phyloP scores from a whole-genome alignment of 176 grass and related monocot genomes.

The Oryza officinalis region DNA sequence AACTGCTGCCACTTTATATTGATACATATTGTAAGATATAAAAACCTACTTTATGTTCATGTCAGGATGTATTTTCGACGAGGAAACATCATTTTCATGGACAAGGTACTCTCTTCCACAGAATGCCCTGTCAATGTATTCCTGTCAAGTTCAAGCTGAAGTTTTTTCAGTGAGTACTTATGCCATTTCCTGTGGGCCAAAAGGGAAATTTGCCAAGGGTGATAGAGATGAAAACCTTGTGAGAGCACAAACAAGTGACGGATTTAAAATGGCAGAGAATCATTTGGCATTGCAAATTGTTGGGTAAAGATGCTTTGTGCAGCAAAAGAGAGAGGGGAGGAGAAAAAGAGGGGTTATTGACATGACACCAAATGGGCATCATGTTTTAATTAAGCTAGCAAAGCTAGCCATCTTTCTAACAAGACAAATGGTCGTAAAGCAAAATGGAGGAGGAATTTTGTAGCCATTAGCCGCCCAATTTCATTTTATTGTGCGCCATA shows the following conservation, averaged over 20 bases:
- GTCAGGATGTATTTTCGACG: slow-evolving; percentile 41
- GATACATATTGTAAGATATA: not conserved
- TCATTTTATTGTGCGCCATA: slow-evolving; percentile 4
- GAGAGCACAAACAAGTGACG: slow-evolving; percentile 33
- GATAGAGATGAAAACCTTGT: slow-evolving; percentile 25
- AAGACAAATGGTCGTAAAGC: slow-evolving; percentile 50
- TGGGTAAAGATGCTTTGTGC: slow-evolving; percentile 46
- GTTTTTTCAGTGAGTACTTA: slow-evolving; percentile 19
- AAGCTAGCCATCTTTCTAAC: slow-evolving; percentile 60
- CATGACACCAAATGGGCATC: slow-evolving; percentile 53
- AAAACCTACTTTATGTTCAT: slow-evolving; percentile 27
- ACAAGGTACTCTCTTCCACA: slow-evolving; percentile 11
- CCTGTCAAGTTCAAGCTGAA: not conserved
- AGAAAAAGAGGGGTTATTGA: slow-evolving; percentile 39
- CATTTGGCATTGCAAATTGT: slow-evolving; percentile 37
- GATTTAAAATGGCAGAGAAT: slow-evolving; percentile 41
- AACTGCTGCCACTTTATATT: slow-evolving; percentile 23
- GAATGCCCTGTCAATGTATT: slow-evolving; percentile 5
- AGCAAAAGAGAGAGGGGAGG: slow-evolving; percentile 28
- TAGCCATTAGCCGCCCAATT: slow-evolving; percentile 42
- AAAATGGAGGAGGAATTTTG: slow-evolving; percentile 36
- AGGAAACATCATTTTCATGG: slow-evolving; percentile 44
- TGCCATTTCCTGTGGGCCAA: not conserved
- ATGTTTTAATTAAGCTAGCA: slow-evolving; percentile 54
- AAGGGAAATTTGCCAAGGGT: not conserved